phyloP scores from a whole-genome alignment of 306 rosid genomes.

The Dicorynia guianensis region DNA sequence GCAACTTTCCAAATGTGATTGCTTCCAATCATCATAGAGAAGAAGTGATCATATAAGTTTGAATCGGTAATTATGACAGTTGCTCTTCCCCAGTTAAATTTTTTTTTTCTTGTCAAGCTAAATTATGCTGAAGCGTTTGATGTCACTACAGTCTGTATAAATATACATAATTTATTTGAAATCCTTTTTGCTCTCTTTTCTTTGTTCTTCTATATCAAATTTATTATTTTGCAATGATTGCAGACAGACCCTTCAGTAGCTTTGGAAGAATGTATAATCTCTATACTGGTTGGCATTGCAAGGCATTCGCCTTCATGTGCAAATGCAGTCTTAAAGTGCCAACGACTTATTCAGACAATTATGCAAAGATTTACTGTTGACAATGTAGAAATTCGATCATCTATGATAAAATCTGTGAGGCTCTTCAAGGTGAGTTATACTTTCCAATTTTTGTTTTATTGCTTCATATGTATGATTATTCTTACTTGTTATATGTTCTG shows the following conservation, averaged over 20 bases:
- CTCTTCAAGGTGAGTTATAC: conserved; percentile 73
- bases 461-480: conserved; percentile 32
- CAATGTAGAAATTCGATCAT: conserved; percentile 61
- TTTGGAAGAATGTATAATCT: conserved; percentile 78
- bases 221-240: conserved; percentile 51
- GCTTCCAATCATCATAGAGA: too few species aligned
- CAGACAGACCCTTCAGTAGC: conserved; percentile 75
- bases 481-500: conserved; percentile 13
- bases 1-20: neutral
- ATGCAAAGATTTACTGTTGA: conserved; percentile 66
- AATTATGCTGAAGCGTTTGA: conserved; percentile 38
- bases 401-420: conserved; percentile 74
- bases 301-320: conserved; percentile 96
- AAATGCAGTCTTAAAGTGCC: conserved; percentile 72
- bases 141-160: conserved; percentile 27
- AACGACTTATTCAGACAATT: conserved; percentile 75
- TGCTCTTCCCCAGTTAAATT: neutral
- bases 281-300: conserved; percentile 79
- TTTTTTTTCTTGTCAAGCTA: conserved; percentile 12
- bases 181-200: conserved; percentile 12
- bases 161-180: conserved; percentile 3
- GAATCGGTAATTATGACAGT: neutral
- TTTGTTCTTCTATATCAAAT: conserved; percentile 9
- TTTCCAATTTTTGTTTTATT: conserved; percentile 25
- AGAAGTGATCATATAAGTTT: neutral